These are phyloP conservation scores for Populus hybrid DNA, from an alignment of 441 rosid genomes.

Conservation along the genomic window DNA sequence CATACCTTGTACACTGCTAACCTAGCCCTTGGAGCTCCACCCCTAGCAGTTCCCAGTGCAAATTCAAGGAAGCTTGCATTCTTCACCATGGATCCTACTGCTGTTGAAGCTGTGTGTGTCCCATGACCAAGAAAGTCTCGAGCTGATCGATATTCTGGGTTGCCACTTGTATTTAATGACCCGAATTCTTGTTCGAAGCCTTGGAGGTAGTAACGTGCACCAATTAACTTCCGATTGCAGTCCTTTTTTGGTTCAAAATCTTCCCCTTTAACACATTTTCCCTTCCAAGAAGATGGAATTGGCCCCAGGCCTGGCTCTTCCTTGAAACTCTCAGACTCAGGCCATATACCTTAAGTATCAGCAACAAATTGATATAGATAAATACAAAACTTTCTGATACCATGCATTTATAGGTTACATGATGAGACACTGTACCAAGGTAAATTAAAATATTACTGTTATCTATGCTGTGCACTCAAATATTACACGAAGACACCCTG, in stretches of 20 bases:
- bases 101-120: conserved; percentile 51
- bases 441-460: no score
- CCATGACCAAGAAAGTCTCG: conserved; percentile 45
- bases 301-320: conserved; percentile 37
- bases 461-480: neutral
- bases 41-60: conserved; percentile 48
- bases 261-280: conserved; percentile 53
- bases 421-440: neutral
- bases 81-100: conserved; percentile 41
- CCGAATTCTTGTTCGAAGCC: conserved; percentile 41
- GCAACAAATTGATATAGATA: neutral
- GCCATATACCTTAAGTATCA: conserved; percentile 57
- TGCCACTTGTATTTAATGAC: conserved; percentile 19
- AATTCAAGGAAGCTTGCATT: conserved; percentile 39
- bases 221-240: conserved; percentile 60
- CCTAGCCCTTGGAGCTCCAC: conserved; percentile 64
- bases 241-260: conserved; percentile 38
- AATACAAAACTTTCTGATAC: neutral
- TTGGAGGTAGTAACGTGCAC: conserved; percentile 53
- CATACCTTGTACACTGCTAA: conserved; percentile 60
- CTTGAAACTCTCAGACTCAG: conserved; percentile 56
- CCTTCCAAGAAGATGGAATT: conserved; percentile 55
- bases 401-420: neutral
- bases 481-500: neutral
- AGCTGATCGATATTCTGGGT: conserved; percentile 41